These are phyloP conservation scores for Arthrobotrys sphaeroides DNA, from an alignment of 2,329 filamentous ascomycete species.

Conservation along the genomic window DNA sequence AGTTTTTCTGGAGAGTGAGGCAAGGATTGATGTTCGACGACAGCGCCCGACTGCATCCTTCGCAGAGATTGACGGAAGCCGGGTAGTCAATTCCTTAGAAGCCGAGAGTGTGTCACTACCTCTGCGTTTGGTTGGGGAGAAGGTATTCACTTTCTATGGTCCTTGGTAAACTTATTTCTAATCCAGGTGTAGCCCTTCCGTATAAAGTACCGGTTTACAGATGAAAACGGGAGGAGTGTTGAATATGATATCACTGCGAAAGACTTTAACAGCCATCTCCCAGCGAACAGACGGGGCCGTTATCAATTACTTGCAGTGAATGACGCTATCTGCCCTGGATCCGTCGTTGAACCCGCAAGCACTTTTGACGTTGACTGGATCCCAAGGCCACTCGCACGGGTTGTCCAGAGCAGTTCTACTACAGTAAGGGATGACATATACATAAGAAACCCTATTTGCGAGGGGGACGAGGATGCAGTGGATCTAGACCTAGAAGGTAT, in stretches of 20 bases:
- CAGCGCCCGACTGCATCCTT: conserved; percentile 89
- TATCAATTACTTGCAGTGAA: conserved; percentile 82
- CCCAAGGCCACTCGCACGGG: conserved; percentile 75
- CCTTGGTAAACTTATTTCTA: background rate
- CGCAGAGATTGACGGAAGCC: conserved; percentile 82
- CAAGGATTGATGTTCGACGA: conserved; percentile 84
- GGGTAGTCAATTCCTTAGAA: conserved; percentile 78
- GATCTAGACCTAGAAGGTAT: conserved; percentile 69
- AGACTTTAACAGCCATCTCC: conserved; percentile 74
- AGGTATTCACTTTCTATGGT: conserved; percentile 58
- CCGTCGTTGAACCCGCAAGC: conserved; percentile 77
- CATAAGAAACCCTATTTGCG: conserved; percentile 84
- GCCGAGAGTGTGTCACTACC: conserved; percentile 78
- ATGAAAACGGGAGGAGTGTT: conserved; percentile 64
- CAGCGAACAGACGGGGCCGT: conserved; percentile 73
- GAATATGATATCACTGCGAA: conserved; percentile 64
- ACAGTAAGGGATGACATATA: conserved; percentile 68
- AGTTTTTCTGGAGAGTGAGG: conserved; percentile 82
- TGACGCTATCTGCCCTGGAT: conserved; percentile 83
- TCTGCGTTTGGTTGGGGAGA: conserved; percentile 82
- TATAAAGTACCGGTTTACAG: conserved; percentile 76
- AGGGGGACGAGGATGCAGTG: conserved; percentile 90
- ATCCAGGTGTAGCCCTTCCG: conserved; percentile 72
- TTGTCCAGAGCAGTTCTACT: conserved; percentile 73
- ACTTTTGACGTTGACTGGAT: conserved; percentile 87